Base-by-base conservation (phyloP, 768 basidiomycete genomes). In the Mycena rebaudengoi region DNA sequence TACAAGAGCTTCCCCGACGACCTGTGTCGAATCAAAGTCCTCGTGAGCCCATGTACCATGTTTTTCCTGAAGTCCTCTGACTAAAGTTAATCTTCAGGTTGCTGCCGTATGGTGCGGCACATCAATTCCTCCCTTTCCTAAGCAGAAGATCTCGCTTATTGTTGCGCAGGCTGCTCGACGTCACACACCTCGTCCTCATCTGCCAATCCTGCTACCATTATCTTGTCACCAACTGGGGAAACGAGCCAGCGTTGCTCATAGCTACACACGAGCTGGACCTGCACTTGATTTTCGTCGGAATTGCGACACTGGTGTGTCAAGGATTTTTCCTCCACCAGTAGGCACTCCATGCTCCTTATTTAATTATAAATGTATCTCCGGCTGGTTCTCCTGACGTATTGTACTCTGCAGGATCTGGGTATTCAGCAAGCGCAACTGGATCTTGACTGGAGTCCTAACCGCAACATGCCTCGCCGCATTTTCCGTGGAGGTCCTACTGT, bases 101-200 rank as follows among this genome's bases (percentile, higher is more conserved):
- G 58, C 53, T 2, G n/a, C 26, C 12, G 59, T 65, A 4, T 65
- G 64, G 64, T 51, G 11, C 12, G 43, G 5, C 33, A 12, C 14
- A 18, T 10, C 26, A 18, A 39, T 20, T 21, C 3, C 25, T 44
- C 1, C 37, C 20, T 35, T 33, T 3, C n/a, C 25, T 23, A 20
- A 7, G 29, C 2, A 35, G 10, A 7, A 20, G 11, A n/a, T 20
- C 33, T 40, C 1, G 33, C 13, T 11, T 7, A n/a, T n/a, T n/a
- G n/a, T n/a, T 33, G 11, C 21, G 13, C 23, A 67, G 66, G 67
- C 14, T 55, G 4, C 61, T 69, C 21, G 68, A 66, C 29, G 21
- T 40, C 8, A 16, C 46, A 5, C 68, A 69, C 35, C 56, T 66
- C 18, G 55, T 60, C n/a, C 56, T 69, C 49, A 69, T 69, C 25